These are phyloP conservation scores for Mucor velutinosus DNA, from an alignment of 371 early-diverging fungal genomes.

Conservation along the genomic window DNA sequence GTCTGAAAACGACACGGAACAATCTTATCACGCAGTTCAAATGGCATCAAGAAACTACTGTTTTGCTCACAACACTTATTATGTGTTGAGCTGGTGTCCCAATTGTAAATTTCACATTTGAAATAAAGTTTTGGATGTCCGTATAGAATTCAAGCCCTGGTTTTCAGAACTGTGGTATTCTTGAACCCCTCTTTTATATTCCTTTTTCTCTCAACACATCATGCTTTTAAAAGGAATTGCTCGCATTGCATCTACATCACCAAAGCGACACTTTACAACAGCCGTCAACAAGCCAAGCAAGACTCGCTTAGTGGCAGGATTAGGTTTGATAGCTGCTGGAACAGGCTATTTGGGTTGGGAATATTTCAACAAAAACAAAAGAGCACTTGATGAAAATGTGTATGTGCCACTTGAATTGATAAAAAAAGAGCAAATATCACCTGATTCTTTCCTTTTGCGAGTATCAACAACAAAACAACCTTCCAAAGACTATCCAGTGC, in stretches of 20 bases:
- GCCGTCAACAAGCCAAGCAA: not conserved
- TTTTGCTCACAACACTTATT: conserved; percentile 20
- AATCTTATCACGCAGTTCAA: conserved; percentile 21
- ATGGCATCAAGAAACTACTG: conserved; percentile 22
- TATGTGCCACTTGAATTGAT: conserved; percentile 33
- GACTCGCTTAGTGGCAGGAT: not conserved
- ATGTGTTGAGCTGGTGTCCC: conserved; percentile 20
- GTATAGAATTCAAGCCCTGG: conserved; percentile 2
- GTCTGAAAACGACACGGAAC: conserved; percentile 8
- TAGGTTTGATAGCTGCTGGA: not conserved
- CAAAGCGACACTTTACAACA: not conserved
- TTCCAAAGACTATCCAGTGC: conserved; percentile 34
- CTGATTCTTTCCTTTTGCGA: conserved; percentile 39
- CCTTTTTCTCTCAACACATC: not conserved
- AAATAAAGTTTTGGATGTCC: conserved; percentile 1
- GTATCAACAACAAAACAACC: conserved; percentile 22
- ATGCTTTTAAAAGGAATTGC: conserved; percentile 2
- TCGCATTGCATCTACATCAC: not conserved
- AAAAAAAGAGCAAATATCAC: conserved; percentile 31
- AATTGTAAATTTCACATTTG: conserved; percentile 20
- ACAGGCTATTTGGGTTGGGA: conserved; percentile 16
- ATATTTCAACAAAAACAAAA: conserved; percentile 6
- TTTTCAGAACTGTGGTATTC: not conserved
- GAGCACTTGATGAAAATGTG: conserved; percentile 23
- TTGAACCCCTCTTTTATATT: not conserved